Conservation (phyloP, 768 basidiomycete genomes). For the Hirschioporus abietinus region DNA sequence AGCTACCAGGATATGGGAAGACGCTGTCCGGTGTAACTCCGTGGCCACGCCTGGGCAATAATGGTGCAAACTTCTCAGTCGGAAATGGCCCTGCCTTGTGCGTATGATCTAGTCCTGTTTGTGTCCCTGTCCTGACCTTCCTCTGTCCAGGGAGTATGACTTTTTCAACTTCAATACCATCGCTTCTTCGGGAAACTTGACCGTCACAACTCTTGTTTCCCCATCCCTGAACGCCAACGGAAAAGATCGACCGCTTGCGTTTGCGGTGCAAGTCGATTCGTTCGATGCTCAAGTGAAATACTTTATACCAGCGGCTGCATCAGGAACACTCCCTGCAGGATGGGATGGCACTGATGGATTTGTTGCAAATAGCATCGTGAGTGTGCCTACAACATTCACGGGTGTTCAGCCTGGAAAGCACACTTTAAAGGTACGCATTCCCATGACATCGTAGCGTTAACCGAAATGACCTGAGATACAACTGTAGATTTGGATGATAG, state of each 20-base stretch:
- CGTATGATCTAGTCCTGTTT: slow-evolving; percentile 16
- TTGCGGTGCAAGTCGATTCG: slow-evolving; percentile 48
- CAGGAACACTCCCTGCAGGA: slow-evolving; percentile 39
- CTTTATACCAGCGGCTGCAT: slow-evolving; percentile 41
- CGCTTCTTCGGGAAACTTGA: slow-evolving; percentile 36
- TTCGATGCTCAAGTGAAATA: slow-evolving; percentile 35
- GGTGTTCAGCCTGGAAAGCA: slow-evolving; percentile 47
- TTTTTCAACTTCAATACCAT: slow-evolving; percentile 56
- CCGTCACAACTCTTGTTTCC: slow-evolving; percentile 42
- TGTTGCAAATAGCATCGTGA: slow-evolving; percentile 47
- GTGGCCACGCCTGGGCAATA: slow-evolving; percentile 42
- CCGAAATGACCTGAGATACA: not conserved
- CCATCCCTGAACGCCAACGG: slow-evolving; percentile 51
- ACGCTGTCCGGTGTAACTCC: slow-evolving; percentile 59
- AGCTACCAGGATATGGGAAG: slow-evolving; percentile 54
- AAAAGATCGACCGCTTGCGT: slow-evolving; percentile 41
- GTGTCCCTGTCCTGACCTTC: not conserved
- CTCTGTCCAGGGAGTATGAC: slow-evolving; percentile 48
- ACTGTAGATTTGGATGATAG: slow-evolving; percentile 46
- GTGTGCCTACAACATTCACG: slow-evolving; percentile 33
- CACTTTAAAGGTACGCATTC: slow-evolving; percentile 45
- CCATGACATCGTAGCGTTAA: not conserved
- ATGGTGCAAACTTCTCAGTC: slow-evolving; percentile 50
- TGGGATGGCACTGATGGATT: slow-evolving; percentile 48
- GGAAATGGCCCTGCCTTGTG: slow-evolving; percentile 61